phyloP scores from a whole-genome alignment of 140 eudicot genomes.

The Artemisia princeps region DNA sequence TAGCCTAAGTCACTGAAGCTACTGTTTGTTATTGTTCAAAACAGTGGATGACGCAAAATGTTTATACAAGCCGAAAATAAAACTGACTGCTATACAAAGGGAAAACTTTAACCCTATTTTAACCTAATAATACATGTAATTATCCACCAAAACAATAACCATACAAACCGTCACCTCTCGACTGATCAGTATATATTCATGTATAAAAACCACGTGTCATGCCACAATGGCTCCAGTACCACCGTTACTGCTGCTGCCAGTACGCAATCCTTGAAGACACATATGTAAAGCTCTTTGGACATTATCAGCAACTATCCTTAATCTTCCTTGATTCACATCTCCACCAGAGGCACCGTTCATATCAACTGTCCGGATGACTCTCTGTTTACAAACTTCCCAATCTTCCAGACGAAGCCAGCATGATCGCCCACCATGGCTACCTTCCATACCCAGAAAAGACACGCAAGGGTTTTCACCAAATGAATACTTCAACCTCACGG shows the following conservation, averaged over 20 bases:
- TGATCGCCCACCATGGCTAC: conserved; percentile 94
- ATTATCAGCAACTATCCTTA: conserved; percentile 76
- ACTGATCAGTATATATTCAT: conserved; percentile 19
- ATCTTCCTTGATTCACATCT: conserved; percentile 62
- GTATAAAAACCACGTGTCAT: conserved; percentile 25
- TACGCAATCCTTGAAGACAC: conserved; percentile 70
- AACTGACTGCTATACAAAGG: conserved; percentile 26
- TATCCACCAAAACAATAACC: conserved; percentile 20
- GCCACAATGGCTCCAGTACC: conserved; percentile 21
- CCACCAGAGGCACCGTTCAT: conserved; percentile 49
- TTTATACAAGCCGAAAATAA: conserved; percentile 25
- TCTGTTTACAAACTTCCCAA: conserved; percentile 87
- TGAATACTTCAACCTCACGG: conserved; percentile 72
- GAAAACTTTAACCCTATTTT: conserved; percentile 26
- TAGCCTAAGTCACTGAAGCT: background rate
- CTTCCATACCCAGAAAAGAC: conserved; percentile 82
- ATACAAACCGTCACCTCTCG: conserved; percentile 22
- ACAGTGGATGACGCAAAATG: conserved; percentile 18
- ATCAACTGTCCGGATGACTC: conserved; percentile 65
- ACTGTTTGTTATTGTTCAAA: conserved; percentile 28
- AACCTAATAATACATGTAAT: conserved; percentile 23
- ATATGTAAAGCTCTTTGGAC: conserved; percentile 65
- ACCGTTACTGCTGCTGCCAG: conserved; percentile 25
- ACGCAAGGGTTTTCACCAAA: conserved; percentile 76
- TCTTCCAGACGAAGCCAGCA: conserved; percentile 80